Conservation (phyloP, 2,329 filamentous ascomycete species). For the Harringtonia aguacate region DNA sequence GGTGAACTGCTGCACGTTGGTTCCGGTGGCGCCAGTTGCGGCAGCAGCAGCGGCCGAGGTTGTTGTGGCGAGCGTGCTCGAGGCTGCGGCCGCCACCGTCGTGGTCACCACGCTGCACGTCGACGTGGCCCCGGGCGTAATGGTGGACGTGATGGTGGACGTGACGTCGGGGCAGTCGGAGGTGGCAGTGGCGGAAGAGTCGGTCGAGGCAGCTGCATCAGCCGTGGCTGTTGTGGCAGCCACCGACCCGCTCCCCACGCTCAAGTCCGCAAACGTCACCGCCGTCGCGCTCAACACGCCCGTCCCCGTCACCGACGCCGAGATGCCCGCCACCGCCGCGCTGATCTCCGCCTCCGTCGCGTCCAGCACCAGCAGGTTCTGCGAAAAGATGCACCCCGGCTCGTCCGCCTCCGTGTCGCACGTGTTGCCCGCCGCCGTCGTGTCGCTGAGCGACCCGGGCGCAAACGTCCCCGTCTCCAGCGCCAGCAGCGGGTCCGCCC, state of each 20-base stretch:
- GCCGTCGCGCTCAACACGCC: slow-evolving; percentile 14
- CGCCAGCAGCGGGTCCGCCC: slow-evolving; percentile 50
- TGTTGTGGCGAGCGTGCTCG: slow-evolving; percentile 11
- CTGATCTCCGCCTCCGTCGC: slow-evolving; percentile 41
- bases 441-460: slow-evolving; percentile 35
- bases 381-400: slow-evolving; percentile 43
- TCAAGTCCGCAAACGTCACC: slow-evolving; percentile 12
- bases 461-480: slow-evolving; percentile 53
- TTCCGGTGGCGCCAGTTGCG: background rate
- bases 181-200: slow-evolving; percentile 2
- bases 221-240: slow-evolving; percentile 8
- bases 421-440: slow-evolving; percentile 36
- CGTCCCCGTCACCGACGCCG: slow-evolving; percentile 13
- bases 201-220: background rate
- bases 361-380: slow-evolving; percentile 44
- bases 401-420: slow-evolving; percentile 39
- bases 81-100: slow-evolving; percentile 8
- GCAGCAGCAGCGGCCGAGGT: slow-evolving; percentile 7
- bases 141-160: background rate
- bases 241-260: slow-evolving; percentile 12
- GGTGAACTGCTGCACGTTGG: slow-evolving; percentile 28
- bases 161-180: background rate
- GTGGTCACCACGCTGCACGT: slow-evolving; percentile 9
- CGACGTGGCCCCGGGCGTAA: slow-evolving; percentile 6
- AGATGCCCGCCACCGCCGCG: slow-evolving; percentile 33